phyloP scores from a whole-genome alignment of 2,329 filamentous ascomycete genomes.

The Ceratocystis papillata region DNA sequence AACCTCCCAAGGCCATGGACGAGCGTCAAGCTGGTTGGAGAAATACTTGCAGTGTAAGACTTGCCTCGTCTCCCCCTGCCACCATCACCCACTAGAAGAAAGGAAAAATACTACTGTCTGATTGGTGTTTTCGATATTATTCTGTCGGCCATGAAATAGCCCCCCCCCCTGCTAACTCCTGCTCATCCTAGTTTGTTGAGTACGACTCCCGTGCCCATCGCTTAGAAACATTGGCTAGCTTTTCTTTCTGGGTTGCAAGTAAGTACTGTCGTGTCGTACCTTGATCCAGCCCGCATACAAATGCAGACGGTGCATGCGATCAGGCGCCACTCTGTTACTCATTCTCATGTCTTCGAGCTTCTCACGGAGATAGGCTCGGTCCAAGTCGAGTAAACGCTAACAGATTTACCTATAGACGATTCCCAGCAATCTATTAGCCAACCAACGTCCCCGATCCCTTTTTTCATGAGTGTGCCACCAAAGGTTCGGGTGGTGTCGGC shows the following conservation, averaged over 20 bases:
- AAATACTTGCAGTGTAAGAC: constrained; percentile 75
- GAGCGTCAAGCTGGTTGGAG: constrained; percentile 88
- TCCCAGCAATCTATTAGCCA: constrained; percentile 37
- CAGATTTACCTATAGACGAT: constrained; percentile 33
- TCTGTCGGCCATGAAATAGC: no score
- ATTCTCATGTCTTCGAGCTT: no score
- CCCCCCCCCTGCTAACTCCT: constrained; percentile 26
- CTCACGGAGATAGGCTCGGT: no score
- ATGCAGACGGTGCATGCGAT: not conserved
- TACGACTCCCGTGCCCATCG: constrained; percentile 90
- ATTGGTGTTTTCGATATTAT: no score
- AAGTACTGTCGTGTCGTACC: constrained; percentile 30
- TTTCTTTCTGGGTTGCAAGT: constrained; percentile 92
- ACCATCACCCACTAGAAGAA: not conserved
- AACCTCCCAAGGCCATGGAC: constrained; percentile 68
- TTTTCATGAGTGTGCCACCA: constrained; percentile 61
- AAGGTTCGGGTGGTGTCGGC: constrained; percentile 75
- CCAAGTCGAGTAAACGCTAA: not conserved
- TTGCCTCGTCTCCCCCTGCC: not conserved
- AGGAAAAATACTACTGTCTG: not conserved
- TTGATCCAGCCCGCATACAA: not conserved
- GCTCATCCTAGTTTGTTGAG: constrained; percentile 63
- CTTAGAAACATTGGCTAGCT: constrained; percentile 76
- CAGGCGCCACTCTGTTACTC: not conserved
- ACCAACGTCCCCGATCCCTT: constrained; percentile 57